A percentile compares a stretch with the other conserved stretches of the same genome.
phyloP scores from a whole-genome alignment of 1,284 basidiomycete species.

The Fomitiporia mediterranea region DNA sequence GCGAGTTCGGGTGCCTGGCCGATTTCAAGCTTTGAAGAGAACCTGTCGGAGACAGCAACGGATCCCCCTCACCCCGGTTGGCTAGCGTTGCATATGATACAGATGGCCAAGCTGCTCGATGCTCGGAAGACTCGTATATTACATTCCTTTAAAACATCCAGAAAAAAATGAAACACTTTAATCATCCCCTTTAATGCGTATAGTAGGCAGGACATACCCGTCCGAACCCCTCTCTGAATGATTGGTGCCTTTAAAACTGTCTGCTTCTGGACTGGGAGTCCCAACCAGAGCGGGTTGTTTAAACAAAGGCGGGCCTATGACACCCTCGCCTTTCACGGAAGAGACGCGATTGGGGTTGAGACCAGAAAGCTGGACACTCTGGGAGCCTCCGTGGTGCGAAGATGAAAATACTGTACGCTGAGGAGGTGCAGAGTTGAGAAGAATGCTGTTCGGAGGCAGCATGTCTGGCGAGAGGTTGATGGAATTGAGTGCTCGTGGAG shows the following conservation, averaged over 20 bases:
- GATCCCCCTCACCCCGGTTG: constrained; percentile 19
- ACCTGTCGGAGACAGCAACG: constrained; percentile 7
- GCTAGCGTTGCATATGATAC: constrained; percentile 33
- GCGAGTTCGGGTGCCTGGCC: constrained; percentile 35
- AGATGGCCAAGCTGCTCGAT: constrained; percentile 33
- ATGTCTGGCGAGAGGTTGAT: constrained; percentile 32
- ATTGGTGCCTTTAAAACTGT: constrained; percentile 12
- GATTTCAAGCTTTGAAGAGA: constrained; percentile 10
- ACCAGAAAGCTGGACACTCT: constrained; percentile 6
- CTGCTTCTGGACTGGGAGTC: constrained; percentile 19
- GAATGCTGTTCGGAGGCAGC: constrained; percentile 26
- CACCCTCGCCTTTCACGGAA: constrained; percentile 3
- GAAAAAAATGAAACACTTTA: constrained; percentile 15
- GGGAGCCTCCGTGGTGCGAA: constrained; percentile 1
- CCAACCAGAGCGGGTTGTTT: constrained; percentile 18
- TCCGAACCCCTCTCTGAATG: constrained; percentile 10
- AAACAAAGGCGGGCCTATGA: constrained; percentile 13
- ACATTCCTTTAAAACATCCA: constrained; percentile 20
- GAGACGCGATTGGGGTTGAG: constrained; percentile 4
- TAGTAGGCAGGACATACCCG: constrained; percentile 21
- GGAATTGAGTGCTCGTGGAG: constrained; percentile 52
- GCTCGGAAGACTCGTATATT: constrained; percentile 16
- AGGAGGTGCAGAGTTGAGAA: constrained; percentile 24
- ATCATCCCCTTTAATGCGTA: constrained; percentile 15
- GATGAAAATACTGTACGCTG: constrained; percentile 11